Evolutionary conservation across 257 asterid species (phyloP).

Genomic region (Scutellaria barbata): DNA sequence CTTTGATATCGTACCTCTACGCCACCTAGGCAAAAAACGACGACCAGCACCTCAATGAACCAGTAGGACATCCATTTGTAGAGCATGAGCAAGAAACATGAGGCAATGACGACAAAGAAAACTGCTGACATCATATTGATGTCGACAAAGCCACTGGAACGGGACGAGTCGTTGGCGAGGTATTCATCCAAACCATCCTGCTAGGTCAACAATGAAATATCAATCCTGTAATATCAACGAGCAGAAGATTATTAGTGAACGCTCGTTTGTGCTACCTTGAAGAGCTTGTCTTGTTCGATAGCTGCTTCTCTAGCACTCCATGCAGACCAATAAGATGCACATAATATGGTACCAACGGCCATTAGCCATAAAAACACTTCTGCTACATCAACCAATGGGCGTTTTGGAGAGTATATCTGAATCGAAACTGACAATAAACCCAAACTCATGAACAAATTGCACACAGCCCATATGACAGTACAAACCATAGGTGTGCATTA

Average conservation of each 20-base stretch:
- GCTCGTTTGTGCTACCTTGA: constrained; percentile 52
- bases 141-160: constrained; percentile 66
- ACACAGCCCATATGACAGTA: no score
- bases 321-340: constrained; percentile 92
- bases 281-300: constrained; percentile 73
- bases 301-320: constrained; percentile 89
- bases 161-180: constrained; percentile 42
- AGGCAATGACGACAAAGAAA: constrained; percentile 78
- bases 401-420: constrained; percentile 85
- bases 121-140: constrained; percentile 74
- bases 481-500: background rate
- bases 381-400: constrained; percentile 86
- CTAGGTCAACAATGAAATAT: constrained; percentile 25
- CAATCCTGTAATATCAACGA: constrained; percentile 14
- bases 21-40: constrained; percentile 87
- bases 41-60: constrained; percentile 92
- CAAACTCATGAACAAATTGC: constrained; percentile 28
- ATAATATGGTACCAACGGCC: constrained; percentile 84
- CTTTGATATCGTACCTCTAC: constrained; percentile 63
- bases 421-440: constrained; percentile 66
- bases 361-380: constrained; percentile 90
- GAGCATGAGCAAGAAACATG: constrained; percentile 85
- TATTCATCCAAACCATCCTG: constrained; percentile 88
- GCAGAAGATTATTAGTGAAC: constrained; percentile 10
- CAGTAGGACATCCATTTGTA: constrained; percentile 87